Evolutionary conservation across 2,329 filamentous ascomycete genomes (phyloP), one percentile per base, ranked within the genome.

Genomic region (Escovopsis weberi): DNA sequence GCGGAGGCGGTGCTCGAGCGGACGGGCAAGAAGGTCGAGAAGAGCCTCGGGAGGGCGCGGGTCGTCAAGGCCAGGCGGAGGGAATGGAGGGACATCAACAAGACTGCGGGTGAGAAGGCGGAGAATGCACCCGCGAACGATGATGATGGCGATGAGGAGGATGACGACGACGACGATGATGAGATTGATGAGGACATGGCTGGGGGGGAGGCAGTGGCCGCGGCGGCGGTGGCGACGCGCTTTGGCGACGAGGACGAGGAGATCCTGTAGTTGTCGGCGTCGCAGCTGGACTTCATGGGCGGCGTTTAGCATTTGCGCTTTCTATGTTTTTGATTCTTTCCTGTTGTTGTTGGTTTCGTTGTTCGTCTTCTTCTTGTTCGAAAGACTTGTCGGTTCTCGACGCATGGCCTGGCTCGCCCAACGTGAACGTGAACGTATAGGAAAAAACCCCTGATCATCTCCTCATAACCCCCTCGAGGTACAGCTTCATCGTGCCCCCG

Each of bases 1-100:
- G 77, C 75, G 28, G 73, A 72, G 55, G 74, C 73, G 33, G 58
- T 80, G 42, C 60, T 72, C 55, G 77, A 79, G 55, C 69, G 74
- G 49, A 80, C 72, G 10, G 64, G 66, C 47, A 62, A 55, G 50
- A 79, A 77, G 60, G 60, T 75, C 30, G 62, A 70, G 55, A 69
- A 66, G 58, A 79, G 74, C 56, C 65, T 73, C 49, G 64, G 58
- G 10, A 62, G 68, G 40, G 66, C 68, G 1, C 61, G 63, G 44
- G 60, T 51, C 12, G 64, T 75, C 8, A 66, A 74, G 50, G 54
- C 61, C 36, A 60, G 75, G 47, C 64, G 65, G 18, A 72, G 73
- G 55, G 60, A 61, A 4, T 80, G 75, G 75, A 73, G 78, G 2
- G 69, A 75, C 7, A 63, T 78, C 51, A 80, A 79, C 55, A 66